phyloP scores from a whole-genome alignment of 306 rosid species.

The Pyrus pyrifolia region DNA sequence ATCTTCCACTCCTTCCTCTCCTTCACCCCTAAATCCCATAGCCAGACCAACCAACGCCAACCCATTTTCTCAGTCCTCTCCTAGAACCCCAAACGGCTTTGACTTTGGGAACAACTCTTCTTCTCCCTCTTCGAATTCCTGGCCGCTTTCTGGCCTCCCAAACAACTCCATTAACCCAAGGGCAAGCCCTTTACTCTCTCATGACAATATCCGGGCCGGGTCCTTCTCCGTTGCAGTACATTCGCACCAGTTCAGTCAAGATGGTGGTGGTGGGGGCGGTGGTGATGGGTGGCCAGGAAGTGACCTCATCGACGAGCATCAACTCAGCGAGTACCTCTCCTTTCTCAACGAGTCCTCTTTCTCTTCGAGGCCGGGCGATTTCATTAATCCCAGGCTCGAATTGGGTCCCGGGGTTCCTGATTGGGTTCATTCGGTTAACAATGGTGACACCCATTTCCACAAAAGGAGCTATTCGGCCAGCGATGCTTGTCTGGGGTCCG shows the following conservation, averaged over 20 bases:
- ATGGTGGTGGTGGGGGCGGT: constrained; percentile 29
- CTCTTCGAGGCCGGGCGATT: constrained; percentile 49
- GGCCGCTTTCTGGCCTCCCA: constrained; percentile 46
- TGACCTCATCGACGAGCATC: constrained; percentile 68
- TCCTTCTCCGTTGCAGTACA: constrained; percentile 26
- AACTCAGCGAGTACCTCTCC: constrained; percentile 62
- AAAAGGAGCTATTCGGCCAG: constrained; percentile 79
- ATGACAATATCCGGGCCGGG: constrained; percentile 47
- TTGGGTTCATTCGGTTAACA: constrained; percentile 52
- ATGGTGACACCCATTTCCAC: constrained; percentile 64
- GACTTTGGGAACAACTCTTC: constrained; percentile 48
- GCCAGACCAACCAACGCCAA: constrained; percentile 37
- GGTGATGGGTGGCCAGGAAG: not conserved
- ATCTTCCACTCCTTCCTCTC: constrained; percentile 41
- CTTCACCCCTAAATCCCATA: constrained; percentile 60
- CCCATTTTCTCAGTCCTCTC: constrained; percentile 59
- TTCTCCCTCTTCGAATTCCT: constrained; percentile 46
- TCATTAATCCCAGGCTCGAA: constrained; percentile 50
- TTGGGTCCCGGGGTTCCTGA: constrained; percentile 38
- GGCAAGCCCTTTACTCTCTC: constrained; percentile 53
- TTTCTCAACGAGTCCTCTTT: constrained; percentile 55
- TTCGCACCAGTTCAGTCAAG: constrained; percentile 27
- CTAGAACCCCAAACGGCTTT: constrained; percentile 43
- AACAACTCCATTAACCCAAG: constrained; percentile 72
- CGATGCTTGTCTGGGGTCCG: constrained; percentile 65